Evolutionary conservation across 441 rosid genomes (phyloP).

Genomic region (Brassica balearica): DNA sequence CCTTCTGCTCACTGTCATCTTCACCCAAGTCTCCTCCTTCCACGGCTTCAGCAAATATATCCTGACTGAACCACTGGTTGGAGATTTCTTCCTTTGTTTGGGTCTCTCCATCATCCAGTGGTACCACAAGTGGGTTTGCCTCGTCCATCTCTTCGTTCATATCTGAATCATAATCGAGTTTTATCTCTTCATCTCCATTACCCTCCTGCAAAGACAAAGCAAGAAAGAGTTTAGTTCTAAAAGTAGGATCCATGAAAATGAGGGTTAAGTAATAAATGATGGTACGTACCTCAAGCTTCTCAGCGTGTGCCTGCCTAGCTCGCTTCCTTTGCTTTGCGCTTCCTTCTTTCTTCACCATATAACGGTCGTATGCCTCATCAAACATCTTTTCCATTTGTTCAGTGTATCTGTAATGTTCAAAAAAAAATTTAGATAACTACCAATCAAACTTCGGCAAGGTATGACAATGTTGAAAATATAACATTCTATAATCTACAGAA

Average conservation of each 20-base stretch:
- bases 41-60: slow-evolving; percentile 79
- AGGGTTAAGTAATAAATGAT: not conserved
- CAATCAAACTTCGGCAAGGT: slow-evolving; percentile 1
- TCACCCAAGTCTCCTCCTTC: slow-evolving; percentile 79
- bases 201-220: slow-evolving; percentile 56
- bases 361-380: slow-evolving; percentile 78
- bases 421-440: slow-evolving; percentile 28
- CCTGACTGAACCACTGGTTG: slow-evolving; percentile 88
- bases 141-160: slow-evolving; percentile 61
- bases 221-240: slow-evolving; percentile 8
- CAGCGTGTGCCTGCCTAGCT: slow-evolving; percentile 68
- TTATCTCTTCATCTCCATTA: slow-evolving; percentile 50
- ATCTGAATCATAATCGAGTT: slow-evolving; percentile 75
- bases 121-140: slow-evolving; percentile 81
- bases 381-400: slow-evolving; percentile 77
- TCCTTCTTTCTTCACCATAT: slow-evolving; percentile 69
- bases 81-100: slow-evolving; percentile 78
- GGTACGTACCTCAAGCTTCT: slow-evolving; percentile 64
- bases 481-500: not conserved
- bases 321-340: slow-evolving; percentile 84
- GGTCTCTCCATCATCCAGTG: slow-evolving; percentile 65
- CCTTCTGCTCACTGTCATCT: slow-evolving; percentile 50
- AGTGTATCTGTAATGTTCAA: slow-evolving; percentile 63
- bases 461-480: slow-evolving; percentile 5
- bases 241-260: not conserved